phyloP scores from a whole-genome alignment of 2,329 filamentous ascomycete genomes.

The Colletotrichum sp. region DNA sequence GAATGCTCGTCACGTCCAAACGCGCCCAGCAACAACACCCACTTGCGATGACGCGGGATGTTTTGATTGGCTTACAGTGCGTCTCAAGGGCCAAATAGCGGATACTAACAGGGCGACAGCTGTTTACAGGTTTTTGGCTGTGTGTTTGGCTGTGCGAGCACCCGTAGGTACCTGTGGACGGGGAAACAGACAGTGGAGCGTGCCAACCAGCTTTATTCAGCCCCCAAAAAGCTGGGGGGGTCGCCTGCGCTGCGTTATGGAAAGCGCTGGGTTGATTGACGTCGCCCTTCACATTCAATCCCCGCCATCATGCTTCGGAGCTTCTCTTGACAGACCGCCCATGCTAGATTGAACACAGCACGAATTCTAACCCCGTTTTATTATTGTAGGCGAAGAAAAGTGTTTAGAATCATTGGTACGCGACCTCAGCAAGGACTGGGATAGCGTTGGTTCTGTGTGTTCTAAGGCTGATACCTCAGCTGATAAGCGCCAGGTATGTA shows the following conservation, averaged over 20 bases:
- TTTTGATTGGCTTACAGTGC: background rate
- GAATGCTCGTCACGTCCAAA: constrained; percentile 42
- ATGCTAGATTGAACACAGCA: background rate
- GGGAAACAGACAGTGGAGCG: background rate
- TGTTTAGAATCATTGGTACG: background rate
- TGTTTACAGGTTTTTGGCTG: background rate
- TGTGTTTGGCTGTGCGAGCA: background rate
- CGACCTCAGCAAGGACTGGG: background rate
- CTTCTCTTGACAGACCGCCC: background rate
- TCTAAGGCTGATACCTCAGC: background rate
- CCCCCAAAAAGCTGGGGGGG: background rate
- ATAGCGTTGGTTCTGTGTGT: background rate
- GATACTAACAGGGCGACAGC: constrained; percentile 7
- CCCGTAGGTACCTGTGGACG: background rate
- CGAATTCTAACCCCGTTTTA: background rate
- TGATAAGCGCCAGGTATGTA: background rate
- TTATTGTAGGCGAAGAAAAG: background rate
- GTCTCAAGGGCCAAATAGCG: background rate
- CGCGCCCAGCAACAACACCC: constrained; percentile 28
- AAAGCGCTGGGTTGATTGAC: background rate
- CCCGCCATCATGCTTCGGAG: background rate
- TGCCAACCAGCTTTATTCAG: background rate
- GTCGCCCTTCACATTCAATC: background rate
- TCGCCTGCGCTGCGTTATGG: background rate
- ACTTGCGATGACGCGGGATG: background rate